Evolutionary conservation across 345 rosid species (phyloP).

Genomic region (Boechera divaricarpa): DNA sequence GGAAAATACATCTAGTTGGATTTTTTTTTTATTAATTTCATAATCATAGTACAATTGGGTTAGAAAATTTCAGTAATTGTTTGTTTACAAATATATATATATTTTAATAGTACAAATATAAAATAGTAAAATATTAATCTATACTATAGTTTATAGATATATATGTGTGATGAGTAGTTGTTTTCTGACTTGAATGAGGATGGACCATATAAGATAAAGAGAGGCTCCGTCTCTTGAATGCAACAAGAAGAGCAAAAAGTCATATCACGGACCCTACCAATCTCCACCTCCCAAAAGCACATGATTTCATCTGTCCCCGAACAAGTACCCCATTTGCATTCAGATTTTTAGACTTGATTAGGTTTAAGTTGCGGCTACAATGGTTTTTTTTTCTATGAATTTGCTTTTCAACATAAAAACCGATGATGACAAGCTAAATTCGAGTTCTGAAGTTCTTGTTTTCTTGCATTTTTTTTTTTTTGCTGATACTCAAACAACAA

Average conservation of each 20-base stretch:
- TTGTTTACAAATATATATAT: no score
- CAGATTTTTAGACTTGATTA: not conserved
- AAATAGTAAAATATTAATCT: no score
- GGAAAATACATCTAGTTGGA: not conserved
- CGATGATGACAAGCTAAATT: no score
- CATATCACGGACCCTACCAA: slow-evolving; percentile 42
- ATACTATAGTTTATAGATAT: no score
- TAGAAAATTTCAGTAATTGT: not conserved
- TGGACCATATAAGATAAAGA: slow-evolving; percentile 43
- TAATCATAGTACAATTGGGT: not conserved
- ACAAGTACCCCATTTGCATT: not conserved
- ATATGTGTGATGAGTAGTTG: slow-evolving; percentile 27
- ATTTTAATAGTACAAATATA: no score
- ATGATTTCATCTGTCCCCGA: slow-evolving; percentile 13
- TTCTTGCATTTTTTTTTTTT: no score
- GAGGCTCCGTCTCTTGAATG: slow-evolving; percentile 33
- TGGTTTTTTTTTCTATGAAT: not conserved
- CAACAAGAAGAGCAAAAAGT: slow-evolving; percentile 31
- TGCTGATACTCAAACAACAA: no score
- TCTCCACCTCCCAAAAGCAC: slow-evolving; percentile 43
- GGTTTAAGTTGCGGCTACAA: not conserved
- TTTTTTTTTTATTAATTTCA: not conserved
- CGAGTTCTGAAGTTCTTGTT: no score
- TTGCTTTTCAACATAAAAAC: not conserved
- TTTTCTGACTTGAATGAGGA: slow-evolving; percentile 39